These are phyloP conservation scores for Malus sylvestris DNA, from an alignment of 306 rosid genomes.

Conservation along the genomic window DNA sequence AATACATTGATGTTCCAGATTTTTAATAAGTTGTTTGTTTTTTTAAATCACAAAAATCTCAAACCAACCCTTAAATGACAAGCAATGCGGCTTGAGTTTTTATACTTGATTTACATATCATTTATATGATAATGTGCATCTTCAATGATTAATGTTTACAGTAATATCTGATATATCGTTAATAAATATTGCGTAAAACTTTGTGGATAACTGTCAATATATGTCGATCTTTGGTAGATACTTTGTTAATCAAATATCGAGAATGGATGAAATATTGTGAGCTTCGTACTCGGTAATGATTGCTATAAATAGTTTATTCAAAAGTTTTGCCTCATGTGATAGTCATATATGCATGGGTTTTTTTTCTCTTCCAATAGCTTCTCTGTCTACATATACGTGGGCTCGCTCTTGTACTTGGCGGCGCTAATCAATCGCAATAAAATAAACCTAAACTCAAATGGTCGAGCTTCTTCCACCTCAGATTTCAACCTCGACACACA, in stretches of 20 bases:
- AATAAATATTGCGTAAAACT: not conserved
- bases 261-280: not conserved
- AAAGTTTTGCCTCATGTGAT: conserved; percentile 3
- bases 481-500: conserved; percentile 5
- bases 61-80: not conserved
- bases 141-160: not conserved
- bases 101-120: not conserved
- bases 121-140: not conserved
- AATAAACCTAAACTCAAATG: no score
- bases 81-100: not conserved
- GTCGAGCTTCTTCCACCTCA: not conserved
- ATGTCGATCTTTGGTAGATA: not conserved
- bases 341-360: conserved; percentile 6
- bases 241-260: not conserved
- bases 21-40: no score
- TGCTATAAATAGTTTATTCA: not conserved
- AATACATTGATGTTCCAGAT: no score
- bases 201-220: not conserved
- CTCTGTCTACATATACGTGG: not conserved
- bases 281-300: not conserved
- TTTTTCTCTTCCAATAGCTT: not conserved
- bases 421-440: conserved; percentile 8
- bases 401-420: not conserved
- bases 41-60: no score
- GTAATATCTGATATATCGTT: not conserved